Base-by-base conservation (phyloP, 1,284 basidiomycete species). In the Schizophyllum amplum region DNA sequence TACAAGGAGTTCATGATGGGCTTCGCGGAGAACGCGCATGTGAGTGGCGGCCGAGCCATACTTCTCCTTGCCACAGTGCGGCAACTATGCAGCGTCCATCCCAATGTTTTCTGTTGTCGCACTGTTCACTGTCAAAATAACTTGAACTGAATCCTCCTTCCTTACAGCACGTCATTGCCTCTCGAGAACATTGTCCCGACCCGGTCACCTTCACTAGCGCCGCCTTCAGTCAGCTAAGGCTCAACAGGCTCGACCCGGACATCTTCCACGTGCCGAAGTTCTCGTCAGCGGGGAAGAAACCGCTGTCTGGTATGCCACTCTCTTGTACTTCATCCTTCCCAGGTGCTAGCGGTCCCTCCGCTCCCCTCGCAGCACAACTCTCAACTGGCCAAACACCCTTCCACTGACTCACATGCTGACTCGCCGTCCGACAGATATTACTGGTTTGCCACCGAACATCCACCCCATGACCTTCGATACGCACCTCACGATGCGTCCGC, bases 201-300 rank as follows among this genome's bases (percentile, higher is more conserved):
- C 82, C 79, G 4, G 75, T 91, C 23, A 84, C 85, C 15, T 95
- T 92, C 66, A 87, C 84, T 0, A 87, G 84, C 22, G 81, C 86
- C 7, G 86, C 87, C 1, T 83, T 83, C 63, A 82, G 84, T 59
- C 86, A 90, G 55, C 75, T 92, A 20, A 80, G 84, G 49, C 76
- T 97, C 4, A 84, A 83, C 60, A 73, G 85, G 57, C 73, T 97
- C 27, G 90, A 97, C 65, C 61, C 77, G 0, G 68, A 80, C 1
- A 82, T 95, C 64, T 98, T 97, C 74, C 80, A 81, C 0, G 65
- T 90, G 4, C 88, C 87, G 0, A 75, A 84, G 56, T 84, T 79
- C 65, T 72, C 68, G 1, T 63, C 78, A 47, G 21, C 15, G 3
- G 48, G 13, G 21, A 22, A 21, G 20, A 62, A 66, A 5, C 66